These are phyloP conservation scores for Reutealis trisperma DNA, from an alignment of 345 rosid genomes.

Conservation along the genomic window DNA sequence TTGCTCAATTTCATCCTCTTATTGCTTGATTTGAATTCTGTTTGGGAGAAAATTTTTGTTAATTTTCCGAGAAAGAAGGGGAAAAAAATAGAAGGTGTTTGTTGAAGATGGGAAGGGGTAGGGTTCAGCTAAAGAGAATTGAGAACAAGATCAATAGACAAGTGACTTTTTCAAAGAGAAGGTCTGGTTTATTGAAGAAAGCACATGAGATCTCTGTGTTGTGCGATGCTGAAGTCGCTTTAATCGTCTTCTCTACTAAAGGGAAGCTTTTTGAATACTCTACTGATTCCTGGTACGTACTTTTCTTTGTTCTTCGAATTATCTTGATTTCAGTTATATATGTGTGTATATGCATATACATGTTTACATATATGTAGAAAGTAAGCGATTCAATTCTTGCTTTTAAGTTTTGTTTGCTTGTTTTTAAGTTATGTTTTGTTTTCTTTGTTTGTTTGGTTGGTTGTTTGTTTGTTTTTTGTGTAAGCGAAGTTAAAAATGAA, in stretches of 20 bases:
- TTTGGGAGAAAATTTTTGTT: background rate
- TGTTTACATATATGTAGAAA: too few relatives aligned
- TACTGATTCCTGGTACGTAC: constrained; percentile 47
- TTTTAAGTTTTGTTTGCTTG: background rate
- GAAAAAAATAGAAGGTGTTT: background rate
- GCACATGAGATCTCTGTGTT: constrained; percentile 71
- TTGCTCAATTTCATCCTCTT: background rate
- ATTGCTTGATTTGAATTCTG: background rate
- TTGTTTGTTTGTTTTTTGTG: too few relatives aligned
- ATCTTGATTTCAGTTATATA: too few relatives aligned
- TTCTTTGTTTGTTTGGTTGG: too few relatives aligned
- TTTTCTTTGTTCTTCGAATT: background rate
- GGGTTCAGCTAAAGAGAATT: constrained; percentile 63
- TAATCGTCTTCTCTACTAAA: constrained; percentile 61
- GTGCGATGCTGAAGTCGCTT: constrained; percentile 64
- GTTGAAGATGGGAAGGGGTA: constrained; percentile 34
- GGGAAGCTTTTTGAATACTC: constrained; percentile 63
- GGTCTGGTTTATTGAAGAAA: constrained; percentile 61
- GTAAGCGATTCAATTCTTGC: too few relatives aligned
- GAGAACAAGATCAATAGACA: constrained; percentile 72
- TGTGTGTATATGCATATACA: too few relatives aligned
- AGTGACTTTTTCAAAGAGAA: constrained; percentile 61
- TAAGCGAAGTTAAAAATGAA: too few relatives aligned
- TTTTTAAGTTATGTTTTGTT: background rate
- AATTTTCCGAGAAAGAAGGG: too few relatives aligned